Base-by-base conservation (phyloP, 495 filamentous ascomycete genomes). In the Aspergillus biplanus region DNA sequence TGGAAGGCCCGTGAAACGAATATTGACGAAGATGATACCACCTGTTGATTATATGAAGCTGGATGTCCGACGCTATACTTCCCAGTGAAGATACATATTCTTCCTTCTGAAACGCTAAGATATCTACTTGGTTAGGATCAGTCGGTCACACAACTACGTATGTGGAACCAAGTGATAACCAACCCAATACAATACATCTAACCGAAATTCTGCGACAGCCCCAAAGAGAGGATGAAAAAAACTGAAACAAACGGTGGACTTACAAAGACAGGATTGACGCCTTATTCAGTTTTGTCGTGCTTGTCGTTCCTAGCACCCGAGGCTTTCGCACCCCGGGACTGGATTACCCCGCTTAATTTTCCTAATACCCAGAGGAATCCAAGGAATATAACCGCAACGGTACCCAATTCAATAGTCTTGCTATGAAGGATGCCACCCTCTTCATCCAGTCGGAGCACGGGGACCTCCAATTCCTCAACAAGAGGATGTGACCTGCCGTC, bases 321-420 rank as follows among this genome's bases (percentile, higher is more conserved):
- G 4, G 57, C 7, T n/a, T 55, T 53, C 27, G 59, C 44, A 18
- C 71, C 72, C 48, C 64, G 68, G 6, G 62, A 70, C 59, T 72
- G 67, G 52, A 68, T 71, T 39, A 80, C 84, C 18, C 72, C 69
- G 12, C 78, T 65, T 34, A 96, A 75, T 69, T 85, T 89, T 85
- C 86, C 90, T 37, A 86, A 73, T 48, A 96, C 81, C 88, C 91
- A 96, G 50, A 83, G 71, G 74, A 92, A 92, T 8, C 92, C 93
- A 37, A 89, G 65, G 27, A 86, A 44, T 37, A 98, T 87, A 7
- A 81, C 87, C 2, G 73, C 79, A 21, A 89, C 83, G 5, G 94
- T 97, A 6, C 89, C 91, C 39, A 77, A 60, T 73, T 91, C 89
- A 48, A 96, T 86, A 69, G 81, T 83, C 61, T 71, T 73, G n/a